Conservation (phyloP, 2,329 filamentous ascomycete genomes). For the Amylocarpus encephaloides region DNA sequence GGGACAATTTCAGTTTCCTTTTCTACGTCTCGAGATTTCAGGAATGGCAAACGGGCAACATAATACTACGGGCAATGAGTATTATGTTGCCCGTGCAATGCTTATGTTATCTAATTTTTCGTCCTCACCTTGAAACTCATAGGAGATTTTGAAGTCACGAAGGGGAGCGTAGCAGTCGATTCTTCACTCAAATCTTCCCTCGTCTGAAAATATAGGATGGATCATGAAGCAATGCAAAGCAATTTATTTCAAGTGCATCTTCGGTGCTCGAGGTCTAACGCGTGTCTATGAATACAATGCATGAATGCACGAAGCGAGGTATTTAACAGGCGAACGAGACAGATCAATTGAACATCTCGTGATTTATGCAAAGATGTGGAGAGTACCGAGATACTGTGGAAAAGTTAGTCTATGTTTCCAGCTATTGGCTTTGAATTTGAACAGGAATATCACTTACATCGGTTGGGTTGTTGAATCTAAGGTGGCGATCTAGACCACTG, state of each 20-base stretch:
- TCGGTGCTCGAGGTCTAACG: neutral
- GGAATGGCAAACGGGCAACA: too few relatives aligned
- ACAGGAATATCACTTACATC: conserved; percentile 46
- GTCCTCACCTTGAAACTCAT: too few relatives aligned
- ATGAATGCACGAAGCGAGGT: conserved; percentile 1
- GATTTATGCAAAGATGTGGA: conserved; percentile 46
- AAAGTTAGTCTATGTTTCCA: neutral
- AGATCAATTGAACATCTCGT: neutral
- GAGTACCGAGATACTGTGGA: conserved; percentile 39
- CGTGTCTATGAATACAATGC: neutral
- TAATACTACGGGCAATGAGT: too few relatives aligned
- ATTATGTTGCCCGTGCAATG: too few relatives aligned
- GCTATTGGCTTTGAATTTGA: conserved; percentile 7
- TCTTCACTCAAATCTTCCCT: too few relatives aligned
- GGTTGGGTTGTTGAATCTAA: conserved; percentile 73
- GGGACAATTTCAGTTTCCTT: too few relatives aligned
- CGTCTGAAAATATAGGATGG: too few relatives aligned
- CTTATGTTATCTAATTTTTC: too few relatives aligned
- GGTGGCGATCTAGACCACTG: conserved; percentile 53
- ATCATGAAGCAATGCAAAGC: neutral
- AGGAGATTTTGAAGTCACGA: neutral
- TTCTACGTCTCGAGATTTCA: too few relatives aligned
- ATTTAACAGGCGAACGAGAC: neutral
- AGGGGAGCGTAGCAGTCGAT: too few relatives aligned
- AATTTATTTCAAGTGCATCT: neutral